Base-by-base conservation (phyloP, 1,284 basidiomycete genomes). In the Trametes polyzona region DNA sequence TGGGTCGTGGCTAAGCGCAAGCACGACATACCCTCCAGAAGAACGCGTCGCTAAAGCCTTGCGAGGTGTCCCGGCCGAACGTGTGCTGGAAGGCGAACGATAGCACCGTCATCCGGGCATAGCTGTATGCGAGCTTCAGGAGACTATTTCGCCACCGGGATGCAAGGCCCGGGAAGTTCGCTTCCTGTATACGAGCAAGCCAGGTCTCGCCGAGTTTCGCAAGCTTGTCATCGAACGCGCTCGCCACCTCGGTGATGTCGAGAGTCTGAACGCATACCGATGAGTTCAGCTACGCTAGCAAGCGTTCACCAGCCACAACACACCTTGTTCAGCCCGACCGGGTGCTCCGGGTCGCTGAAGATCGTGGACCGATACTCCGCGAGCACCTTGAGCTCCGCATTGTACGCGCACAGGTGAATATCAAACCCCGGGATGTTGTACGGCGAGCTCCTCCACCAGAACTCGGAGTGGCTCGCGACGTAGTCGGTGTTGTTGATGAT, bases 31-130 rank as follows among this genome's bases (percentile, higher is more conserved):
- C 89, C 65, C 89, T 76, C 69, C 76, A 77, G 60, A 92, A 76
- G 67, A 91, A 88, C 2, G 59, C 40, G 16, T 63, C 59, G 10
- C 83, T 80, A 55, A 84, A 83, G 64, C 87, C 85, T 39, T 81
- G 78, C 8, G 78, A 72, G 39, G 80, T 69, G 44, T 74, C 79
- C 71, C 82, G 87, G 39, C 81, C 83, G 69, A 83, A 87, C 1
- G 85, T 82, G 64, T 91, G 84, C 68, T 91, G 89, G 76, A 92
- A 88, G 8, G 88, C 90, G 62, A 87, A 87, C 0, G 89, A 88
- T 35, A 92, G 73, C 2, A 83, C 86, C 6, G 85, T 76, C 43
- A 92, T 77, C 16, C 90, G 82, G 3, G 83, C 78, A 61, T 92
- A 92, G 49, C 84, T 83, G 66, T 82, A 88, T 4, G 82, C 86